Evolutionary conservation across 2,329 filamentous ascomycete species (phyloP).

Genomic region (Lachnellula occidentalis): DNA sequence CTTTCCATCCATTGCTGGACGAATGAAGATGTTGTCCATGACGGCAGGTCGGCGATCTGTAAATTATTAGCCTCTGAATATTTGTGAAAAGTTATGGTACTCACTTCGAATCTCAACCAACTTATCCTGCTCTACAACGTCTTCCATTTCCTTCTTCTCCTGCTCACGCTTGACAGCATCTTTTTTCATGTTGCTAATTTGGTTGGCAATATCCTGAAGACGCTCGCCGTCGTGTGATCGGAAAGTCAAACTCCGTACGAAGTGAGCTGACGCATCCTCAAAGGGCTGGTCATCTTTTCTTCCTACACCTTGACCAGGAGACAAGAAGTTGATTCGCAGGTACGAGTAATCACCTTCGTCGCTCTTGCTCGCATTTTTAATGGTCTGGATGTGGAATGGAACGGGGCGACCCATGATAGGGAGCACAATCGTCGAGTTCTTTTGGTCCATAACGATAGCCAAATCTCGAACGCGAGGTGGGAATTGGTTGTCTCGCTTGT

Average conservation of each 20-base stretch:
- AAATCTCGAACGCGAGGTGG: conserved; percentile 78
- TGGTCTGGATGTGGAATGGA: conserved; percentile 95
- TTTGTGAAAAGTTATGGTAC: conserved; percentile 28
- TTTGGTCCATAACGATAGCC: conserved; percentile 83
- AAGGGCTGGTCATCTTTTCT: conserved; percentile 97
- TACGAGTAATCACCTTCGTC: conserved; percentile 93
- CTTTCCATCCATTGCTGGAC: conserved; percentile 93
- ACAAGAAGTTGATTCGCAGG: conserved; percentile 93
- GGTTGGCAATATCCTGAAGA: conserved; percentile 83
- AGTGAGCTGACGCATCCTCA: conserved; percentile 92
- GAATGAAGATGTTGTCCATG: conserved; percentile 91
- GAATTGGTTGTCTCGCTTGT: conserved; percentile 95
- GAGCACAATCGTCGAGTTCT: conserved; percentile 83
- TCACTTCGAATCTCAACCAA: conserved; percentile 87
- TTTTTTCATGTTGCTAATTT: conserved; percentile 95
- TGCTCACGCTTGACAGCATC: conserved; percentile 88
- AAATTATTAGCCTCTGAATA: conserved; percentile 36
- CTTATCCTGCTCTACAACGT: conserved; percentile 98
- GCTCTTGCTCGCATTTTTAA: conserved; percentile 98
- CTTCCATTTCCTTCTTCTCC: conserved; percentile 99
- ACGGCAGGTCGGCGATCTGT: conserved; percentile 84
- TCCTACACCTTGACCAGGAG: conserved; percentile 93
- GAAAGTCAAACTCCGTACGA: conserved; percentile 92
- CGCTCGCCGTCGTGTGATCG: conserved; percentile 83
- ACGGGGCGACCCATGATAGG: conserved; percentile 97